Base-by-base conservation (phyloP, 192 early-diverging fungal genomes). In the Coemansia sp. region DNA sequence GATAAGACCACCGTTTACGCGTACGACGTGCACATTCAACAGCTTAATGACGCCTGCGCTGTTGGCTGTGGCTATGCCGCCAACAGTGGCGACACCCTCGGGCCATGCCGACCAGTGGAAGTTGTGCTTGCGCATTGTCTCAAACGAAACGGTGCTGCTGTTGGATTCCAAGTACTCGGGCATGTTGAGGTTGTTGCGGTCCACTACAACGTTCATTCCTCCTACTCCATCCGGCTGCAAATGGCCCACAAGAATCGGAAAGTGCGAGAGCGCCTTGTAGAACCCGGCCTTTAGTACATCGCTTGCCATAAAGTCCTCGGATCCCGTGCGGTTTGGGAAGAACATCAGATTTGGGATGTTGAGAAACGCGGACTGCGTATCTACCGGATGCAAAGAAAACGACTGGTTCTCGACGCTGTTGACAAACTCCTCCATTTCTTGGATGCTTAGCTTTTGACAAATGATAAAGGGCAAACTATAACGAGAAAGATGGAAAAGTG, bases 311-410 rank as follows among this genome's bases (percentile, higher is more conserved):
- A 81, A 81, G 17, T 81, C 71, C 0, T 15, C 34, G 3, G n/a
- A n/a, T 9, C 35, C 58, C 6, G n/a, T 38, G 34, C 45, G 0
- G 66, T 81, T 81, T 15, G 53, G 58, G 32, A 62, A 81, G 38
- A 81, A 81, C 15, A 80, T 74, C 62, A 74, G 68, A 60, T 67
- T 74, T 2, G 77, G 77, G 7, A 80, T 63, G 52, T 80, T 80
- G 38, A 80, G 68, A 48, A 80, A 80, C 50, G 77, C 71, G 0
- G 72, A 68, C 59, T 80, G 77, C 9, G 77, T 80, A n/a, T 80
- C 77, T 38, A 80, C 56, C 17, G 77, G 69, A 38, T 80, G 77
- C 72, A 80, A 66, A 19, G 25, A 57, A 38, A 80, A 62, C 45
- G 64, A 62, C 20, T 71, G 65, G 59, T 59, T 65, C 52, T 74